Base-by-base conservation (phyloP, 768 basidiomycete genomes). In the Hydnum rufescens region DNA sequence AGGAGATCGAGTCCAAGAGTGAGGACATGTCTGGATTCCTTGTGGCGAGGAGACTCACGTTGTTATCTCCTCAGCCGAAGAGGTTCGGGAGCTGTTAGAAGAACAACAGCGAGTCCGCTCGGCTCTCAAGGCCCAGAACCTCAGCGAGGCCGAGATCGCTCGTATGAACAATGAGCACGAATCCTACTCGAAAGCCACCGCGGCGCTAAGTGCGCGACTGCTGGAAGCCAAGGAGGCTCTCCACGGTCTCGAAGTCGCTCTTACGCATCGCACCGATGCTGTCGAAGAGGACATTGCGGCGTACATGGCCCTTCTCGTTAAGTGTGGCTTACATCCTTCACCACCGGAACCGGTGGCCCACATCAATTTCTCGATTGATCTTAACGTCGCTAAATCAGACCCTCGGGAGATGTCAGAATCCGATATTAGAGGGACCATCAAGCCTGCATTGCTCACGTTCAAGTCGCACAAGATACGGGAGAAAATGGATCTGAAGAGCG, bases 111-210 rank as follows among this genome's bases (percentile, higher is more conserved):
- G 71, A 52, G 70, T 90, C 25, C 66, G 68, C 5, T 70, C 73
- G 0, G 73, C 80, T 2, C 85, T 97, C 28, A 80, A 79, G 60
- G 75, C 69, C 30, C 95, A 99, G 64, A 92, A 95, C 60, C 72
- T 99, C 42, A 76, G 84, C 1, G 82, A 84, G 0, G 87, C 92
- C 64, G 92, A 99, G 65, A 88, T 95, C 39, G 66, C 75, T 51
- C 78, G 78, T 32, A 92, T 99, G 86, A 90, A 82, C 59, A 77
- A 77, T 3, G 90, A 96, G 57, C 82, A 88, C 53, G 85, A 90
- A 58, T 76, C 71, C 26, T 71, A 93, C 32, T 69, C 75, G 3
- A 74, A 77, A 49, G 82, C 74, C 58, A 66, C 89, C 51, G 78
- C 82, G 57, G 83, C 85, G 55, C 74, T 90, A 52, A 80, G 76